Evolutionary conservation across 768 basidiomycete genomes (phyloP), one percentile per base, ranked within the genome.

Genomic region (Hypholoma fasciculare): DNA sequence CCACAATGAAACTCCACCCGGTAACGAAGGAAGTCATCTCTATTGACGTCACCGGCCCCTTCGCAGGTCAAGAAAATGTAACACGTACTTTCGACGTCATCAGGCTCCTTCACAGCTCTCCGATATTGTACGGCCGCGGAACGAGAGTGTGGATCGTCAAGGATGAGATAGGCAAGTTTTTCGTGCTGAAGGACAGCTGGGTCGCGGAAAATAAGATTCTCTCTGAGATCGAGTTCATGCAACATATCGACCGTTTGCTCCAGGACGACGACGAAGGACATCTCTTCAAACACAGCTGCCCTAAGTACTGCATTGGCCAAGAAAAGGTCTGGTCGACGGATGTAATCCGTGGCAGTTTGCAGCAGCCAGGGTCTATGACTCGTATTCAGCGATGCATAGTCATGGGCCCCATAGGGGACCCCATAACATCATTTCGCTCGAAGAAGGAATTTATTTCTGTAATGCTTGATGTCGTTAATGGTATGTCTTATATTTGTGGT

Each of bases 111-210:
- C 57, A 61, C 26, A 49, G 27, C n/a, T 61, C 57, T 19, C 61
- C 57, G 30, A 54, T 58, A 37, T 20, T 61, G 19, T 58, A n/a
- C 38, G 23, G 61, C 20, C 51, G 46, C 38, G 56, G 56, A 26
- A 58, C 61, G 7, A 6, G 52, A 16, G 61, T 61, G 14, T 61
- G 52, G 52, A 42, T 61, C 43, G 56, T 58, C 11, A 58, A 58
- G 39, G 57, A 61, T 52, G 40, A 49, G 49, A 3, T 43, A 26
- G 52, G 53, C 19, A 26, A n/a, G 9, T 61, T 61, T 40, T 54
- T 49, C 46, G 47, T 58, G 17, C 40, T 61, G 6, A 61, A 61
- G 39, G 61, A 61, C 57, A 52, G 34, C n/a, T 61, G 61, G 61
- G 30, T 54, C 40, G 27, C 43, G 16, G 19, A 7, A 34, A 39